A percentile compares a stretch with the other conserved stretches of the same genome.
phyloP scores from a whole-genome alignment of 192 early-diverging fungal species.

The Linnemannia zychae region DNA sequence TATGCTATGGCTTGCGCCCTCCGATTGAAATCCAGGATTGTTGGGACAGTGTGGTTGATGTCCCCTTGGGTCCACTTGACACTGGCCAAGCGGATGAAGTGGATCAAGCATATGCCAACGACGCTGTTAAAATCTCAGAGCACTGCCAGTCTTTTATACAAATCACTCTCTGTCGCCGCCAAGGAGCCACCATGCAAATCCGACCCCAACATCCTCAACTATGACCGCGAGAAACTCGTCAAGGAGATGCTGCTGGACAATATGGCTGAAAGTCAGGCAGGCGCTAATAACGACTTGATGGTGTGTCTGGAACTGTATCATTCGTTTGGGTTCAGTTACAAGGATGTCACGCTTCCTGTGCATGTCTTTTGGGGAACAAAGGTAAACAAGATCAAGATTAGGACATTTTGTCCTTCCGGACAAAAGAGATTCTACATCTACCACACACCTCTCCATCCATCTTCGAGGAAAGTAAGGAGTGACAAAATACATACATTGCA shows the following conservation, averaged over 20 bases:
- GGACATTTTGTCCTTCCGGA: not conserved
- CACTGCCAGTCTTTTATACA: conserved; percentile 54
- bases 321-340: conserved; percentile 59
- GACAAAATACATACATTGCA: too few species aligned
- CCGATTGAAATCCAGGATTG: conserved; percentile 46
- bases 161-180: conserved; percentile 50
- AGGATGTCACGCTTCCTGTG: conserved; percentile 58
- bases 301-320: conserved; percentile 55
- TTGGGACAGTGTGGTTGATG: conserved; percentile 59
- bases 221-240: conserved; percentile 54
- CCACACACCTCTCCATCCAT: not conserved
- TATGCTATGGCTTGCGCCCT: conserved; percentile 61
- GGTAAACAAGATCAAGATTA: conserved; percentile 18
- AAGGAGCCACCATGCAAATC: conserved; percentile 51
- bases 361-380: conserved; percentile 63
- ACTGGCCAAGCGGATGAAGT: conserved; percentile 57
- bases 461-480: not conserved
- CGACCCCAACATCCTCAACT: conserved; percentile 43
- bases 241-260: conserved; percentile 58
- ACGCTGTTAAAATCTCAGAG: conserved; percentile 49
- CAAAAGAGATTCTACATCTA: not conserved
- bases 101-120: conserved; percentile 58
- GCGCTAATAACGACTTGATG: conserved; percentile 59
- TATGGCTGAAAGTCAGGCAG: conserved; percentile 54
- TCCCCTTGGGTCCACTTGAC: conserved; percentile 60